Evolutionary conservation across 805 yeast genomes (phyloP), one percentile per base, ranked within the genome.

Genomic region (Saccharomyces kudriavzevii): DNA sequence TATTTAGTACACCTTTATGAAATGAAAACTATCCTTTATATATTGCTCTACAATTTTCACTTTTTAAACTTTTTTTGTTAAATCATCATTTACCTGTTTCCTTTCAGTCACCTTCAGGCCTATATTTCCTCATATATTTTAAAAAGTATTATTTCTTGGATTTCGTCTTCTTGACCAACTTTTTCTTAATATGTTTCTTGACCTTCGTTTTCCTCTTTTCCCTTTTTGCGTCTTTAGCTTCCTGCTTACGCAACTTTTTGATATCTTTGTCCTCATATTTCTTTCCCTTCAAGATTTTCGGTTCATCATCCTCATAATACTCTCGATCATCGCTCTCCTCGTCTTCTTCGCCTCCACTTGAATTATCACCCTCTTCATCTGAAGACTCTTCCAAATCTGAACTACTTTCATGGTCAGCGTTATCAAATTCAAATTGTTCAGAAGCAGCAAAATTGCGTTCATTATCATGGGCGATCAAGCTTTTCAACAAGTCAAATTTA

Each of bases 171-270:
- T 80, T 84, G 10, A 87, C 78, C 40, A 87, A 70, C 69, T 85
- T 85, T 77, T 89, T 89, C 74, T 89, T 89, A 30, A 85, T 70
- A 69, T 84, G 86, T 67, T 89, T 89, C 69, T 89, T 89, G 80
- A 89, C 82, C 67, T 89, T 89, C 5, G 81, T 82, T 63, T 86
- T 82, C 53, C 96, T 77, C 71, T 85, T 87, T 62, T 88, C 96
- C 61, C 83, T 81, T 50, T 86, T 84, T 9, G 82, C 85, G 45
- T 83, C 89, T 64, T 87, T 89, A n/a, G 85, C 84, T 45, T 80
- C 82, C 62, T 82, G 81, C 67, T 89, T 87, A 53, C 96, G 78
- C 50, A 77, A 81, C 64, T 83, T 86, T 69, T 89, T 89, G 11
- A 74, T 80, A 47, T 89, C 91, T 70, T 89, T 83, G 68, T 90